Evolutionary conservation across 2,329 filamentous ascomycete species (phyloP).

Genomic region (Hymenoscyphus fraxineus): DNA sequence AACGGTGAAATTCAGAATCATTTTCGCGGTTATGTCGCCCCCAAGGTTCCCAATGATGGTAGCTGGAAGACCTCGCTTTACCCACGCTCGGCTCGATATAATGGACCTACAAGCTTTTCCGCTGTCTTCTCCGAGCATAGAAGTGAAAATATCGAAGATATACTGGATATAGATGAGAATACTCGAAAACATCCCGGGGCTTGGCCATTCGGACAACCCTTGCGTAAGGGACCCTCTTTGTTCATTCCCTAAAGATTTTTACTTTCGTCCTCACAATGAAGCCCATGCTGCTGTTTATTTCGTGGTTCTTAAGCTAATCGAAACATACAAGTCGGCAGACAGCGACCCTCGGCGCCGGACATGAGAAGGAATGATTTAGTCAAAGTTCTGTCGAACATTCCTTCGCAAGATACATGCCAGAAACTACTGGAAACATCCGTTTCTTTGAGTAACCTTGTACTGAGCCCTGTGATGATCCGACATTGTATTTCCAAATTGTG

Average conservation of each 20-base stretch:
- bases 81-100: constrained; percentile 25
- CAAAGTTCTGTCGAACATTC: constrained; percentile 28
- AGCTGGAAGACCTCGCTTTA: constrained; percentile 23
- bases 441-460: constrained; percentile 12
- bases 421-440: constrained; percentile 16
- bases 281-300: background rate
- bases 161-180: constrained; percentile 29
- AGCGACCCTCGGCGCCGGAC: constrained; percentile 23
- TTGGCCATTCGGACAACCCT: constrained; percentile 27
- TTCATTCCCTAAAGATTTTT: background rate
- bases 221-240: constrained; percentile 13
- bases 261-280: too few species aligned
- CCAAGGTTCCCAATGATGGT: constrained; percentile 3
- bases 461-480: constrained; percentile 24
- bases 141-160: constrained; percentile 17
- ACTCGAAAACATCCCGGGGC: constrained; percentile 26
- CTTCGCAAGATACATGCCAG: constrained; percentile 26
- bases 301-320: constrained; percentile 6
- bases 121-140: constrained; percentile 29
- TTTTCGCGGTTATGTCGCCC: background rate
- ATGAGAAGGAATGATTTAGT: constrained; percentile 23
- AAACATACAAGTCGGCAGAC: constrained; percentile 18
- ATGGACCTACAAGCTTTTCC: constrained; percentile 31
- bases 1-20: constrained; percentile 1
- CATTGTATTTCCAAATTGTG: constrained; percentile 25